phyloP scores from a whole-genome alignment of 352 stramenopile genomes.

The Pythium periplocum region DNA sequence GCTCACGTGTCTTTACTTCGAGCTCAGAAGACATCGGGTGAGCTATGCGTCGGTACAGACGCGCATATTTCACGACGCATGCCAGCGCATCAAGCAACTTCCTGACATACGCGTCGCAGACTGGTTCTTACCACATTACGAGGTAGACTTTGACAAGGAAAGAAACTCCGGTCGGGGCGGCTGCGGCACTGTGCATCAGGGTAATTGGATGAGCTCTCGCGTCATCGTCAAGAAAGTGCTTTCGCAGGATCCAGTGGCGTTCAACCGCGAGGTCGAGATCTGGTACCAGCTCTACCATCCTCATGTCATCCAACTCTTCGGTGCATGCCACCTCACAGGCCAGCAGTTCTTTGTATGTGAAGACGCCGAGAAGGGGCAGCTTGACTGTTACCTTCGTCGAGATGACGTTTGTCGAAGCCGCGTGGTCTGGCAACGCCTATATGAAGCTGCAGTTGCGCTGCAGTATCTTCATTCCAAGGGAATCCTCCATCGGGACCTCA shows the following conservation, averaged over 20 bases:
- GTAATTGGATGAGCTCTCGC: background rate
- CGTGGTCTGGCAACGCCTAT: slow-evolving; percentile 20
- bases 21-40: background rate
- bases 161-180: background rate
- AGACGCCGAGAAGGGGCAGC: slow-evolving; percentile 12
- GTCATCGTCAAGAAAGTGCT: background rate
- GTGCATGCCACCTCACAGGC: slow-evolving; percentile 19
- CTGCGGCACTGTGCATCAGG: background rate
- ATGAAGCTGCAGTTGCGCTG: slow-evolving; percentile 34
- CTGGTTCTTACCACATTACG: slow-evolving; percentile 2
- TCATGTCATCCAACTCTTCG: slow-evolving; percentile 23
- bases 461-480: slow-evolving; percentile 49
- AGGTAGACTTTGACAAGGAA: background rate
- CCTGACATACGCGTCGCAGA: background rate
- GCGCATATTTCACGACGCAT: background rate
- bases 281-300: slow-evolving; percentile 21
- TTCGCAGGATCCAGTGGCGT: slow-evolving; percentile 1
- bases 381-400: slow-evolving; percentile 13
- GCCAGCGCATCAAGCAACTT: background rate
- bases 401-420: background rate
- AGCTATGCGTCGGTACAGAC: background rate
- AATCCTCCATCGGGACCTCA: slow-evolving; percentile 51
- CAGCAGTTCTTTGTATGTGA: slow-evolving; percentile 17
- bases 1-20: background rate
- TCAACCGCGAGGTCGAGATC: slow-evolving; percentile 23